A percentile compares a stretch with the other conserved stretches of the same genome.
Conservation (phyloP, 2,329 filamentous ascomycete species). For the Aspergillus proliferans region DNA sequence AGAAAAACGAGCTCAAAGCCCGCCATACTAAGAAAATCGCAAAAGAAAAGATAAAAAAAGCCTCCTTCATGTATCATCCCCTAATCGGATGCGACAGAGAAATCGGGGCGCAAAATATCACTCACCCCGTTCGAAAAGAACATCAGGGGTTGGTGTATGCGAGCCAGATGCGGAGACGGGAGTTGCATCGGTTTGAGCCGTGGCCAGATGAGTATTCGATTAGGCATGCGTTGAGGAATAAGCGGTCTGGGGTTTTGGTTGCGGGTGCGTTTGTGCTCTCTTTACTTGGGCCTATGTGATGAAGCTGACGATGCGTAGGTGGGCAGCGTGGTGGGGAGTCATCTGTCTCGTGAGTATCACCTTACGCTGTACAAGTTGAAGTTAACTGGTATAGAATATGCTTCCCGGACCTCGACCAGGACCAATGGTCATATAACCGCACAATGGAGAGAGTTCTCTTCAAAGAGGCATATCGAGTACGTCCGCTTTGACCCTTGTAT, state of each 20-base stretch:
- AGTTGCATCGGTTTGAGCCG: constrained; percentile 26
- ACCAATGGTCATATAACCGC: constrained; percentile 26
- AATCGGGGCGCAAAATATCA: constrained; percentile 15
- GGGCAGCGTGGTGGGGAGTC: constrained; percentile 23
- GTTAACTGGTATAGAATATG: constrained; percentile 20
- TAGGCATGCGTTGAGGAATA: constrained; percentile 28
- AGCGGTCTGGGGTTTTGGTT: constrained; percentile 29
- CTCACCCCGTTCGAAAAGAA: constrained; percentile 17
- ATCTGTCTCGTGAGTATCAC: constrained; percentile 25
- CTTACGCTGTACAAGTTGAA: not conserved
- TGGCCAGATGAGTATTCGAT: constrained; percentile 22
- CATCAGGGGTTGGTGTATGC: constrained; percentile 25
- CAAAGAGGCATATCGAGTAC: constrained; percentile 27
- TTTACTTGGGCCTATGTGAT: not conserved
- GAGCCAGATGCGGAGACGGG: constrained; percentile 25
- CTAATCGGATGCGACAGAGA: constrained; percentile 25
- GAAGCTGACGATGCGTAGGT: constrained; percentile 16
- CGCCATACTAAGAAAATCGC: constrained; percentile 20
- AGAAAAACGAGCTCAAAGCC: constrained; percentile 25
- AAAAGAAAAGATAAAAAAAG: constrained; percentile 29
- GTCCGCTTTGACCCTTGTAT: not conserved
- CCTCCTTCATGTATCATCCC: constrained; percentile 23
- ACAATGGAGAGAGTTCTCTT: constrained; percentile 29
- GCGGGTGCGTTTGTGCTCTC: constrained; percentile 26
- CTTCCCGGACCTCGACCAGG: constrained; percentile 26